Evolutionary conservation across 495 filamentous ascomycete species (phyloP).

Genomic region (Letharia lupina): DNA sequence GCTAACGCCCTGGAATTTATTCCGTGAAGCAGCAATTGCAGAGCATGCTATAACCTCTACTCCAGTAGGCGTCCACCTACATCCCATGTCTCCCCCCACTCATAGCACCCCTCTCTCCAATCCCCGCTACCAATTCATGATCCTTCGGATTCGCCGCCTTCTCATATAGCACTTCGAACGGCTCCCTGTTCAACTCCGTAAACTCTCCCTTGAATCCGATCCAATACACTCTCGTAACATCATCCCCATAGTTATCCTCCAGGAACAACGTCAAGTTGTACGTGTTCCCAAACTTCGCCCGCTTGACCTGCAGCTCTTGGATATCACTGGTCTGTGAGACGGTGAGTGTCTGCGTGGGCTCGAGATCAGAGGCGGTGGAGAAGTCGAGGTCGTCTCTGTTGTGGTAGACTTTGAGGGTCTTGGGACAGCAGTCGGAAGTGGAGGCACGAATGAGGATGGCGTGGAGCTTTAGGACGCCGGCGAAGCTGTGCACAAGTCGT

Average conservation of each 20-base stretch:
- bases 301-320: constrained; percentile 74
- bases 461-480: constrained; percentile 86
- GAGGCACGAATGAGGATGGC: constrained; percentile 76
- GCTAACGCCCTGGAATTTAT: background rate
- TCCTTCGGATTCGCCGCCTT: constrained; percentile 85
- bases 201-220: constrained; percentile 90
- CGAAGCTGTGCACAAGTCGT: constrained; percentile 54
- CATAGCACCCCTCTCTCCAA: constrained; percentile 32
- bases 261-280: constrained; percentile 75
- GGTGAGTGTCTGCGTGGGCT: constrained; percentile 67
- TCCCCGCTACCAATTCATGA: constrained; percentile 51
- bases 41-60: background rate
- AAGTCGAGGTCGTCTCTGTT: constrained; percentile 89
- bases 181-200: constrained; percentile 74
- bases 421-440: constrained; percentile 59
- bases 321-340: constrained; percentile 71
- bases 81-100: constrained; percentile 22
- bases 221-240: constrained; percentile 71
- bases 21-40: background rate
- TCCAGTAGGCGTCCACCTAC: constrained; percentile 2
- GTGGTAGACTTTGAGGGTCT: constrained; percentile 71
- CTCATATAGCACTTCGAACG: constrained; percentile 82
- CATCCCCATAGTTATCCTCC: constrained; percentile 54
- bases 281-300: constrained; percentile 80
- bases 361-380: constrained; percentile 54